These are phyloP conservation scores for Ophiocordyceps camponoti-saundersi DNA, from an alignment of 2,329 filamentous ascomycete genomes.

Conservation along the genomic window DNA sequence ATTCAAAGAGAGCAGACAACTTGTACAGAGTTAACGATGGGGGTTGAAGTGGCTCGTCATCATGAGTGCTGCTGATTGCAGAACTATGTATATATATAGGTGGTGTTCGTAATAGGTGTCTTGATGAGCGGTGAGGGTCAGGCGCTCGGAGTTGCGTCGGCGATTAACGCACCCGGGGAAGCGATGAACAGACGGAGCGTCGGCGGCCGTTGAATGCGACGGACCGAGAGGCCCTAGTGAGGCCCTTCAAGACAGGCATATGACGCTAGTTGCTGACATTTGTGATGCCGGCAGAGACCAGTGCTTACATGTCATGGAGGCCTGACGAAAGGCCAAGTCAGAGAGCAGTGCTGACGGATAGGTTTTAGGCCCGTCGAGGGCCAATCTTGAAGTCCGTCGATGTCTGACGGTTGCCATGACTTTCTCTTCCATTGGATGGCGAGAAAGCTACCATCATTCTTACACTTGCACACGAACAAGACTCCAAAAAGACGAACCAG, in stretches of 20 bases:
- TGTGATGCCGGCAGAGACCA: background rate
- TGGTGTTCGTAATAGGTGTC: background rate
- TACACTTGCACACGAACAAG: too few relatives aligned
- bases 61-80: background rate
- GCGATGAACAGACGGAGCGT: background rate
- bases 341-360: too few relatives aligned
- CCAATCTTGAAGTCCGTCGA: too few relatives aligned
- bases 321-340: too few relatives aligned
- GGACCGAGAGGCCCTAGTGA: background rate
- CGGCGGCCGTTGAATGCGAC: background rate
- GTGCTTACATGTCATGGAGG: background rate
- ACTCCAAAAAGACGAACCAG: too few relatives aligned
- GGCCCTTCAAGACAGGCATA: background rate
- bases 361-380: too few relatives aligned
- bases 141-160: background rate
- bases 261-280: background rate
- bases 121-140: background rate
- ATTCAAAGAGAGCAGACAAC: background rate
- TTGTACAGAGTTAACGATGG: background rate
- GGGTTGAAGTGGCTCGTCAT: too few relatives aligned
- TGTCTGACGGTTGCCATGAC: too few relatives aligned
- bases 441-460: too few relatives aligned
- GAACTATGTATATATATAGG: background rate
- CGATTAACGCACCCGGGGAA: background rate
- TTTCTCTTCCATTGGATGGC: too few relatives aligned